Evolutionary conservation across 345 rosid species (phyloP).

Genomic region (Schrenkiella parvula): DNA sequence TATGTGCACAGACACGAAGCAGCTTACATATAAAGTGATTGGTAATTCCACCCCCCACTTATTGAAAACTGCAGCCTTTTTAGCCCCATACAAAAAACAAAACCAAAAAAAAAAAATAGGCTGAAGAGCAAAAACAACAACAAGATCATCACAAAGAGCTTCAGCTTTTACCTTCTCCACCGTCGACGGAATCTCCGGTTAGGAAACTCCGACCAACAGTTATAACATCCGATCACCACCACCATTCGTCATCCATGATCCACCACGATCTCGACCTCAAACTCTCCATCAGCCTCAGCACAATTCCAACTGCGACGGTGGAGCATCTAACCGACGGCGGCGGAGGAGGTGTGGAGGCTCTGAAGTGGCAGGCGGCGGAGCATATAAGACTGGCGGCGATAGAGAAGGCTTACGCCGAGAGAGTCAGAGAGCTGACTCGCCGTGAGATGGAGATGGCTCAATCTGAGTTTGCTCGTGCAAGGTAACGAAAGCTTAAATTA

Average conservation of each 20-base stretch:
- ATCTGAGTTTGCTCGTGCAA: conserved; percentile 78
- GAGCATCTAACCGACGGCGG: conserved; percentile 29
- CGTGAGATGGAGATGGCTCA: conserved; percentile 96
- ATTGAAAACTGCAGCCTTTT: conserved; percentile 29
- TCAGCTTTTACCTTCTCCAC: conserved; percentile 74
- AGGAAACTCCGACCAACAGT: conserved; percentile 19
- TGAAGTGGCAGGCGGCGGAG: conserved; percentile 96
- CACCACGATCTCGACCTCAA: conserved; percentile 76
- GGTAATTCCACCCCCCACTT: conserved; percentile 27
- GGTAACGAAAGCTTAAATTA: conserved; percentile 11
- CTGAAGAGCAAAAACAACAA: conserved; percentile 21
- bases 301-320: conserved; percentile 37
- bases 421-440: conserved; percentile 83
- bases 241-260: conserved; percentile 36
- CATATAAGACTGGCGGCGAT: conserved; percentile 73
- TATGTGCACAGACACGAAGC: conserved; percentile 28
- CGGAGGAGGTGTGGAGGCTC: conserved; percentile 45
- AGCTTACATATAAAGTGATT: conserved; percentile 33
- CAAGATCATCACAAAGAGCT: conserved; percentile 61
- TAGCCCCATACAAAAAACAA: background rate
- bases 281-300: conserved; percentile 73
- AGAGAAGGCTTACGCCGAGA: conserved; percentile 91
- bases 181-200: conserved; percentile 16
- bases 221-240: conserved; percentile 5
- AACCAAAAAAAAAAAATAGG: conserved; percentile 20